Evolutionary conservation across 768 basidiomycete species (phyloP).

Genomic region (Sarcomyxa edulis): DNA sequence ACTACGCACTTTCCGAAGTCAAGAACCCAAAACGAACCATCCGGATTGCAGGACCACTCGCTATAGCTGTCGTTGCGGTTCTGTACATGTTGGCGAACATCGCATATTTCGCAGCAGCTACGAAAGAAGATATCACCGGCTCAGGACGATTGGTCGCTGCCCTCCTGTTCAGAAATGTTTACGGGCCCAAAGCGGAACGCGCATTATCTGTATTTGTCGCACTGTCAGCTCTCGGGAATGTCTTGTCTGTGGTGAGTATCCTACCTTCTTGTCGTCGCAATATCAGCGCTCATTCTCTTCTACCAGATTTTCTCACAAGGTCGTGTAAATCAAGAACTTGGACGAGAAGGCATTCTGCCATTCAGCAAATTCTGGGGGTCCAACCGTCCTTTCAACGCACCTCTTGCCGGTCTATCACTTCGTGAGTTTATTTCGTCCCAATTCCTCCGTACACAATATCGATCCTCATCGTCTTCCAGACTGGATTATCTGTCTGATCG

Average conservation of each 20-base stretch:
- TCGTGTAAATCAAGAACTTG: slow-evolving; percentile 57
- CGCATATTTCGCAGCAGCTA: slow-evolving; percentile 65
- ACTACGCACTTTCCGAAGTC: slow-evolving; percentile 63
- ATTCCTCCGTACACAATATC: slow-evolving; percentile 7
- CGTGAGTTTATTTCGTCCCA: slow-evolving; percentile 32
- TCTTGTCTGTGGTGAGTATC: slow-evolving; percentile 44
- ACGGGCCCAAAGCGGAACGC: slow-evolving; percentile 47
- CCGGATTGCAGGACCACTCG: slow-evolving; percentile 59
- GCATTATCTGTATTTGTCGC: slow-evolving; percentile 34
- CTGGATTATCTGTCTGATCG: slow-evolving; percentile 29
- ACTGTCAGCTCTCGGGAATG: slow-evolving; percentile 54
- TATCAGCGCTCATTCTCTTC: no score
- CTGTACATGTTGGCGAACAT: slow-evolving; percentile 60
- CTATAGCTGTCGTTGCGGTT: slow-evolving; percentile 45
- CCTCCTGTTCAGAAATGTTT: slow-evolving; percentile 62
- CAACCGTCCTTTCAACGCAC: slow-evolving; percentile 57
- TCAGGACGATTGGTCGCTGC: slow-evolving; percentile 61
- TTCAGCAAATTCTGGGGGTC: slow-evolving; percentile 56
- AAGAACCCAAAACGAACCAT: slow-evolving; percentile 58
- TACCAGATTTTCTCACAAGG: slow-evolving; percentile 25
- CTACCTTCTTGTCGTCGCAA: slow-evolving; percentile 11
- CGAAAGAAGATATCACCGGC: slow-evolving; percentile 54
- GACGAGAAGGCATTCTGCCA: slow-evolving; percentile 57
- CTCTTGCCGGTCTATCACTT: slow-evolving; percentile 48
- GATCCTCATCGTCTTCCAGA: slow-evolving; percentile 14